Conservation (phyloP, 257 asterid genomes). For the Galeopsis tetrahit region DNA sequence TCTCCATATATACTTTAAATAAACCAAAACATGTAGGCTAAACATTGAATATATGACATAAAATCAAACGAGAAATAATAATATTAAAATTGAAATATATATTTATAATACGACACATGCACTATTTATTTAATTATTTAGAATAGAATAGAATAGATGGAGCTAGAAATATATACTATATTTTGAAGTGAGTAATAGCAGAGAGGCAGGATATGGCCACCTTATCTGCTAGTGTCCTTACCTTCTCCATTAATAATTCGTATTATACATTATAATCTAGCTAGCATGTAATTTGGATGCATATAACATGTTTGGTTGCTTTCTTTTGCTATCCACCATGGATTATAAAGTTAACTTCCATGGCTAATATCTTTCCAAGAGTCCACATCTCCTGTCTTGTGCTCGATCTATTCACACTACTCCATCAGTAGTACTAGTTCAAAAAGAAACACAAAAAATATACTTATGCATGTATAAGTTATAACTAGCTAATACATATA, state of each 20-base stretch:
- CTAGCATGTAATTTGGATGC: slow-evolving; percentile 32
- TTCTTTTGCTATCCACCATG: slow-evolving; percentile 61
- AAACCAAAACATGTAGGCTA: background rate
- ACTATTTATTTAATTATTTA: background rate
- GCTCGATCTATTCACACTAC: slow-evolving; percentile 37
- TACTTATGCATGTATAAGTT: too few relatives aligned
- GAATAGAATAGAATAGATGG: too few relatives aligned
- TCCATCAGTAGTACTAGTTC: background rate
- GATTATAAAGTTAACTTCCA: slow-evolving; percentile 42
- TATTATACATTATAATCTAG: slow-evolving; percentile 19
- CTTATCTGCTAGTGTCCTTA: background rate
- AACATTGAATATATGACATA: too few relatives aligned
- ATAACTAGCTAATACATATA: too few relatives aligned
- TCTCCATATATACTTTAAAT: slow-evolving; percentile 3
- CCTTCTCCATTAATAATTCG: background rate
- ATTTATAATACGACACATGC: background rate
- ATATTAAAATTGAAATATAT: background rate
- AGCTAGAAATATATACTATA: too few relatives aligned
- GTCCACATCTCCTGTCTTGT: slow-evolving; percentile 52
- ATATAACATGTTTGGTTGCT: slow-evolving; percentile 54
- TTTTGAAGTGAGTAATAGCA: background rate
- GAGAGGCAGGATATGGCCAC: background rate
- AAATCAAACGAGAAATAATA: background rate
- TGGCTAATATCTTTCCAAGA: slow-evolving; percentile 45
- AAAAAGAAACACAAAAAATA: background rate